Evolutionary conservation across 345 rosid species (phyloP).

Genomic region (Hirschfeldia incana): DNA sequence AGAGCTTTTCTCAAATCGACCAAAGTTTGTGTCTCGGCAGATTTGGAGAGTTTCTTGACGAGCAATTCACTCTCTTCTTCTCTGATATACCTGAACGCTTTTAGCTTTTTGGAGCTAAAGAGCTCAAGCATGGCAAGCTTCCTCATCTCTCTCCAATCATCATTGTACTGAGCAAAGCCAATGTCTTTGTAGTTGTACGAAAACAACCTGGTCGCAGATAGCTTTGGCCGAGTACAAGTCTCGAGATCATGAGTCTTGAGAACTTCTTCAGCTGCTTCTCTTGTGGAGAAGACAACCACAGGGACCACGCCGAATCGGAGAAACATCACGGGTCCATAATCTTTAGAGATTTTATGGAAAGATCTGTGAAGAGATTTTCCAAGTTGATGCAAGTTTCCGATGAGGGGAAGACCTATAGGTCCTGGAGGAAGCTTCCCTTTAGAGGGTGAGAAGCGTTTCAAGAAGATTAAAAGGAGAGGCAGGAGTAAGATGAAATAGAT

Average conservation of each 20-base stretch:
- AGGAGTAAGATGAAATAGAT: conserved; percentile 14
- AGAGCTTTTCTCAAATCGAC: conserved; percentile 27
- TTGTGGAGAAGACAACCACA: conserved; percentile 44
- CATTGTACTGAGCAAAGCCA: conserved; percentile 25
- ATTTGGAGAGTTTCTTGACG: conserved; percentile 24
- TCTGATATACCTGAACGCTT: conserved; percentile 41
- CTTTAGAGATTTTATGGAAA: not conserved
- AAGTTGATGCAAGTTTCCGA: not conserved
- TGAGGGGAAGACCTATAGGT: not conserved
- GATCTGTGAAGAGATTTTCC: not conserved
- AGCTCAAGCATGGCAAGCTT: conserved; percentile 40
- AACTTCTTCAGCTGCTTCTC: conserved; percentile 41
- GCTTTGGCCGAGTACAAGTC: conserved; percentile 42
- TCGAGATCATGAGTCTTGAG: conserved; percentile 35
- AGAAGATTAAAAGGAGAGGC: conserved; percentile 19
- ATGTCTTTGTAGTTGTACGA: conserved; percentile 40
- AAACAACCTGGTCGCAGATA: conserved; percentile 17
- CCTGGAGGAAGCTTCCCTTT: conserved; percentile 9
- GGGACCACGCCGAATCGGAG: conserved; percentile 45
- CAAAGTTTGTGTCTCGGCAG: conserved; percentile 22
- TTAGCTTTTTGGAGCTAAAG: conserved; percentile 17
- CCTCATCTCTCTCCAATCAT: conserved; percentile 2
- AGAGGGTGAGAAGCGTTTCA: conserved; percentile 1
- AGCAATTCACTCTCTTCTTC: conserved; percentile 40
- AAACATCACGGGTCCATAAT: conserved; percentile 38